A percentile compares a stretch with the other conserved stretches of the same genome.
Conservation (phyloP, 2,329 filamentous ascomycete genomes). For the Elsinoe arachidis region DNA sequence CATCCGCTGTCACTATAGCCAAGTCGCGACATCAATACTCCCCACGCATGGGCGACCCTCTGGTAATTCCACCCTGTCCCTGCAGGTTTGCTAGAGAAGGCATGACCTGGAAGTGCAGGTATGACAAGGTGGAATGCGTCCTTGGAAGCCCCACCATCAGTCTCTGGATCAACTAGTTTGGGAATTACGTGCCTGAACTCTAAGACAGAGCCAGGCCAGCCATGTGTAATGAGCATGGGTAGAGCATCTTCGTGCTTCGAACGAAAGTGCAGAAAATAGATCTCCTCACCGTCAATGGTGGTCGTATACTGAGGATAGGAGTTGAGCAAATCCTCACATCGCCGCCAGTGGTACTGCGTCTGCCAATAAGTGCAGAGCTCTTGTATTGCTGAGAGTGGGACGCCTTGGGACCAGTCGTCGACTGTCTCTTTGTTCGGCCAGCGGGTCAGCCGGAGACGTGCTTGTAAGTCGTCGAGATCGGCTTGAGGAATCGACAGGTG, state of each 20-base stretch:
- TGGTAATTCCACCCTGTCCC: constrained; percentile 8
- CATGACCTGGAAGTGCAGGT: constrained; percentile 12
- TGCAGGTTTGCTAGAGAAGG: constrained; percentile 10
- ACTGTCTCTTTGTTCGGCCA: constrained; percentile 16
- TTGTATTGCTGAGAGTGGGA: constrained; percentile 8
- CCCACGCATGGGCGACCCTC: constrained; percentile 2
- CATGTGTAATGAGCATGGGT: constrained; percentile 16
- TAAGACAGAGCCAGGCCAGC: constrained; percentile 20
- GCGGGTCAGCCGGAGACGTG: constrained; percentile 19
- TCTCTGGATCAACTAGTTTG: constrained; percentile 9
- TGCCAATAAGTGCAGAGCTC: constrained; percentile 15
- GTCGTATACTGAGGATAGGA: constrained; percentile 16
- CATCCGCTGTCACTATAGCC: constrained; percentile 15
- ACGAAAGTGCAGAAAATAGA: constrained; percentile 17
- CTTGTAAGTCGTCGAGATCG: constrained; percentile 19
- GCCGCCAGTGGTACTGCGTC: constrained; percentile 17
- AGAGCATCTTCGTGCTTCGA: constrained; percentile 16
- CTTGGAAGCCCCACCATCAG: constrained; percentile 1
- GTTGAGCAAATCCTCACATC: constrained; percentile 15
- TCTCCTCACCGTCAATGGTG: constrained; percentile 13
- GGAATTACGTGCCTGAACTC: constrained; percentile 17
- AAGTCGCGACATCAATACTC: constrained; percentile 14
- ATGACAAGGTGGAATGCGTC: constrained; percentile 15
- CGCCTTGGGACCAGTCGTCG: constrained; percentile 15
- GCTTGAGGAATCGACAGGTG: constrained; percentile 15